Evolutionary conservation across 257 asterid species (phyloP), one percentile per base, ranked within the genome.

Genomic region (Anisodus acutangulus): DNA sequence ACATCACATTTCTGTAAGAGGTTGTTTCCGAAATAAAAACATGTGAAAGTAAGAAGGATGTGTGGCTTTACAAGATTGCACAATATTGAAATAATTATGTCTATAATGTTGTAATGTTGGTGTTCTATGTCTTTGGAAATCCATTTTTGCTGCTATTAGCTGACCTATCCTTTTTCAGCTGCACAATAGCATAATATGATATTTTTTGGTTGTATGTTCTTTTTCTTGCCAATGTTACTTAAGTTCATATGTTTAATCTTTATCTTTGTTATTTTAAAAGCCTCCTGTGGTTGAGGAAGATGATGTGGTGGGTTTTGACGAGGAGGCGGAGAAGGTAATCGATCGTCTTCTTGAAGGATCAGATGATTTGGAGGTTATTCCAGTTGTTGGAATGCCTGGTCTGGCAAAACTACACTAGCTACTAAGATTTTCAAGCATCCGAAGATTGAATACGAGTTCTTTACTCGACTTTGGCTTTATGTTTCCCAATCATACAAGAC

Each of bases 391-490:
- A n/a, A 88, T 85, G 88, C 84, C 83, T 5, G 90, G 90, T 31
- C 84, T 9, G 92, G 90, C 22, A 89, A 87, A 78, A 89, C 89
- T 12, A 87, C 90, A 3, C 55, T 89, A 15, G 90, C 92, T 13
- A 83, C 49, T 66, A 89, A 72, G 59, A 78, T 89, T 17, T 87
- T 60, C 17, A 79, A 85, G 49, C 88, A 89, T 63, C 83, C 82
- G 0, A 67, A 11, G n/a, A 83, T 89, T 22, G 84, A 47, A 54
- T 80, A 68, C n/a, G 84, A 78, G 37, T 89, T 89, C 81, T 71
- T 81, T 68, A 80, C 76, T 66, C 83, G 89, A 37, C 83, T 72
- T 57, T 89, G 89, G 87, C 62, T 82, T 35, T 31, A 82, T 60
- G 87, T 87, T 59, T 86, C 89, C 9, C 89, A 86, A 57, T 85